Evolutionary conservation across 2,329 filamentous ascomycete genomes (phyloP).

Genomic region (Aureobasidium vineae): DNA sequence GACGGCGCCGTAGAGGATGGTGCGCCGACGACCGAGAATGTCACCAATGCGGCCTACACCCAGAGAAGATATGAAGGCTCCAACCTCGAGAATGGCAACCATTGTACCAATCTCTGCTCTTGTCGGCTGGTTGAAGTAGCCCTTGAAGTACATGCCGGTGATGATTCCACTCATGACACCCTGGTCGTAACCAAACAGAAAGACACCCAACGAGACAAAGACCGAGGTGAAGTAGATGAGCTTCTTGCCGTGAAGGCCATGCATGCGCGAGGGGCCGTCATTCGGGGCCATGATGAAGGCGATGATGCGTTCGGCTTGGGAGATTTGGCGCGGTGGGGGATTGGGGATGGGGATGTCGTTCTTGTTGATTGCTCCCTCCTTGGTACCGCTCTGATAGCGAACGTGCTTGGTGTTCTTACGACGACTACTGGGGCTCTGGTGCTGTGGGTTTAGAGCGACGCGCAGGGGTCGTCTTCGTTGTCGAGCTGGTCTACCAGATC

Average conservation of each 20-base stretch:
- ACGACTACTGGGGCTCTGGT: slow-evolving; percentile 29
- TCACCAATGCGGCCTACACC: slow-evolving; percentile 86
- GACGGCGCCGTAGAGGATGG: slow-evolving; percentile 89
- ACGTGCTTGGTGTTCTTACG: slow-evolving; percentile 55
- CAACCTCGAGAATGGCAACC: slow-evolving; percentile 94
- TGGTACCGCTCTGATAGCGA: slow-evolving; percentile 58
- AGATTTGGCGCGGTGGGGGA: slow-evolving; percentile 62
- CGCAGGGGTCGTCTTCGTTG: slow-evolving; percentile 76
- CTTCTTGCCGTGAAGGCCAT: slow-evolving; percentile 93
- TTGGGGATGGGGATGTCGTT: slow-evolving; percentile 81
- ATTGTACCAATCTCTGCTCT: slow-evolving; percentile 90
- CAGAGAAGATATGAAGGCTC: slow-evolving; percentile 86
- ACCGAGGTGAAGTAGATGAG: slow-evolving; percentile 95
- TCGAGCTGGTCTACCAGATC: slow-evolving; percentile 90
- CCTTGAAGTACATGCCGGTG: slow-evolving; percentile 78
- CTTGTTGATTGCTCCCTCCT: slow-evolving; percentile 34
- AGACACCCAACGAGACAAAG: slow-evolving; percentile 80
- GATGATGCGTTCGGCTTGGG: slow-evolving; percentile 66
- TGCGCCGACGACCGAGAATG: slow-evolving; percentile 81
- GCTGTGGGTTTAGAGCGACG: slow-evolving; percentile 42
- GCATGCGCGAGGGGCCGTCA: slow-evolving; percentile 67
- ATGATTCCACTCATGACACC: slow-evolving; percentile 81
- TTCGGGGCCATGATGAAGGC: slow-evolving; percentile 81
- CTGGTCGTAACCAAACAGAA: slow-evolving; percentile 87
- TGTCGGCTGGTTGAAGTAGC: slow-evolving; percentile 88